Percentiles rank a stretch among this genome's conserved stretches.
These are phyloP conservation scores for Clitopilus passeckerianus DNA, from an alignment of 768 basidiomycete species.

Conservation along the genomic window DNA sequence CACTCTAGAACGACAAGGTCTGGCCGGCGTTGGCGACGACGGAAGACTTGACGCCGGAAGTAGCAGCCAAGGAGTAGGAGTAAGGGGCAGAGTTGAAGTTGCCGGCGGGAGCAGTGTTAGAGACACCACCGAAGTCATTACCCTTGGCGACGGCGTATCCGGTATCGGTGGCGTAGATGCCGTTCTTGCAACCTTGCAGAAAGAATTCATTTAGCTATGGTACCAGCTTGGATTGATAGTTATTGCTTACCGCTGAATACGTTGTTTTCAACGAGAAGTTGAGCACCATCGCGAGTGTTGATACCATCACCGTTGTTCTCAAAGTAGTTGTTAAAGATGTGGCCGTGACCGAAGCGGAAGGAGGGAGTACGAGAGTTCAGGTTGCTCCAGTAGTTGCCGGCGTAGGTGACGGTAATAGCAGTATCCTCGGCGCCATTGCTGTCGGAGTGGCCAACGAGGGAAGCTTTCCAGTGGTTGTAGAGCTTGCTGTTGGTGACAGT, in stretches of 20 bases:
- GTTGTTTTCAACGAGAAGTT: slow-evolving; percentile 43
- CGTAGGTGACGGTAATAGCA: slow-evolving; percentile 37
- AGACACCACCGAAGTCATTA: slow-evolving; percentile 28
- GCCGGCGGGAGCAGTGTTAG: slow-evolving; percentile 25
- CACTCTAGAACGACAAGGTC: slow-evolving; percentile 22
- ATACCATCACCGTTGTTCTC: slow-evolving; percentile 39
- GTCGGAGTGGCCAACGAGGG: slow-evolving; percentile 39
- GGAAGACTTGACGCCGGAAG: slow-evolving; percentile 18
- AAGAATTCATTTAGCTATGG: background rate
- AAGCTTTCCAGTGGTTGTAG: slow-evolving; percentile 41
- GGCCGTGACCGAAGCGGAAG: slow-evolving; percentile 40
- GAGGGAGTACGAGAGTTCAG: slow-evolving; percentile 41
- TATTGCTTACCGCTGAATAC: slow-evolving; percentile 30
- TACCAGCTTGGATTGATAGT: background rate
- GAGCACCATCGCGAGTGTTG: slow-evolving; percentile 38
- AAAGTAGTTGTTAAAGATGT: slow-evolving; percentile 42
- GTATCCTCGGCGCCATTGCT: slow-evolving; percentile 33
- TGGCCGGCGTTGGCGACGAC: slow-evolving; percentile 25
- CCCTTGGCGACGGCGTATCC: slow-evolving; percentile 36
- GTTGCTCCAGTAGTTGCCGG: slow-evolving; percentile 36
- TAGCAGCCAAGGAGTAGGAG: slow-evolving; percentile 23
- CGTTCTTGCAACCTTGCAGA: slow-evolving; percentile 25
- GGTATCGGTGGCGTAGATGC: slow-evolving; percentile 33
- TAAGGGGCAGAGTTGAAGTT: slow-evolving; percentile 30
- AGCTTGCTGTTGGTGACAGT: slow-evolving; percentile 37